Percentiles rank a stretch among this genome's conserved stretches.
phyloP scores from a whole-genome alignment of 106 monocot species.

The Chionographis japonica region DNA sequence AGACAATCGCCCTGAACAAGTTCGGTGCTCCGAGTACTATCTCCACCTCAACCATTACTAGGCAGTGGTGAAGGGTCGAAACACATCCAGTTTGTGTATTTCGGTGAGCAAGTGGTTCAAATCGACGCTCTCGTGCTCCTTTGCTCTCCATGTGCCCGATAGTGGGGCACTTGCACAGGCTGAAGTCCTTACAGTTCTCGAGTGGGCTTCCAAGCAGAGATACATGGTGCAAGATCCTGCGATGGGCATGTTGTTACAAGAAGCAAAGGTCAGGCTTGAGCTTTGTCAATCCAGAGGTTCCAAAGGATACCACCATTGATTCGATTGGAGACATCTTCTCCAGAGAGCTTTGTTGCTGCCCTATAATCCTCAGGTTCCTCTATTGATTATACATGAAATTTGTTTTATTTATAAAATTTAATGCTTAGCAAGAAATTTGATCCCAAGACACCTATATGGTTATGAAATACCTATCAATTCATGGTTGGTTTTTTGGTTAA shows the following conservation, averaged over 20 bases:
- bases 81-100: slow-evolving; percentile 77
- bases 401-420: not conserved
- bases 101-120: slow-evolving; percentile 63
- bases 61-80: slow-evolving; percentile 78
- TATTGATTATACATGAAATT: slow-evolving; percentile 3
- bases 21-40: slow-evolving; percentile 82
- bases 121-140: slow-evolving; percentile 49
- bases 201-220: slow-evolving; percentile 71
- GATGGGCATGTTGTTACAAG: slow-evolving; percentile 49
- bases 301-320: slow-evolving; percentile 62
- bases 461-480: too few species aligned
- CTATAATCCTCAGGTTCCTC: slow-evolving; percentile 3
- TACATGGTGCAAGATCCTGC: slow-evolving; percentile 41
- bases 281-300: slow-evolving; percentile 80
- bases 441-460: too few species aligned
- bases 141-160: slow-evolving; percentile 74
- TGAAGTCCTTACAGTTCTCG: slow-evolving; percentile 65
- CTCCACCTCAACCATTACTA: slow-evolving; percentile 69
- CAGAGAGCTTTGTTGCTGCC: not conserved
- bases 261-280: slow-evolving; percentile 72
- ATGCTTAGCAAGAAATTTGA: not conserved
- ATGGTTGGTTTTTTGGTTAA: too few species aligned
- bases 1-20: slow-evolving; percentile 62
- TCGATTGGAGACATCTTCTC: not conserved
- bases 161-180: slow-evolving; percentile 71